Conservation (phyloP, 2,329 filamentous ascomycete genomes). For the Hypoxylon sp. region DNA sequence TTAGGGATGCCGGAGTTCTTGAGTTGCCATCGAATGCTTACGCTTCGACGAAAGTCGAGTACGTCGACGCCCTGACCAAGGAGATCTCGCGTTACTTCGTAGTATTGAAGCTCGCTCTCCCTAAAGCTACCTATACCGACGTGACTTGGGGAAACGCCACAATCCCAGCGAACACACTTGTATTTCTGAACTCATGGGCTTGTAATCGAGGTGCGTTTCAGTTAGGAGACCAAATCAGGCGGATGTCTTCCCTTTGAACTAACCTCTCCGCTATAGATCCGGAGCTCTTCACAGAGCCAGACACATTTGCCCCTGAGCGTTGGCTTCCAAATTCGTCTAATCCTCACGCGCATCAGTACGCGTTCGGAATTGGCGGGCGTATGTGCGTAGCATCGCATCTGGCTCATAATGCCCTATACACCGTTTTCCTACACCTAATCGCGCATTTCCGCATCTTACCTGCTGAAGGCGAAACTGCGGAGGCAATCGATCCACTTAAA, state of each 20-base stretch:
- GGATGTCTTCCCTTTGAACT: background rate
- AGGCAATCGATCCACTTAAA: slow-evolving; percentile 37
- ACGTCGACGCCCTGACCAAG: slow-evolving; percentile 39
- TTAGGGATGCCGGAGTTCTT: slow-evolving; percentile 39
- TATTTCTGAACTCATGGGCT: slow-evolving; percentile 53
- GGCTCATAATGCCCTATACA: slow-evolving; percentile 68
- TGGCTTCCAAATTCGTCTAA: slow-evolving; percentile 55
- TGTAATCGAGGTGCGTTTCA: slow-evolving; percentile 49
- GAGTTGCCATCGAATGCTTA: slow-evolving; percentile 34
- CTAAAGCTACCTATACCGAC: slow-evolving; percentile 47
- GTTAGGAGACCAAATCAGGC: background rate
- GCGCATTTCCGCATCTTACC: slow-evolving; percentile 64
- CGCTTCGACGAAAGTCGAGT: slow-evolving; percentile 38
- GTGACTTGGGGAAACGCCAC: slow-evolving; percentile 47
- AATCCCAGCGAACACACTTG: slow-evolving; percentile 69
- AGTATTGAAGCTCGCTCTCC: slow-evolving; percentile 37
- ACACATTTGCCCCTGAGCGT: slow-evolving; percentile 68
- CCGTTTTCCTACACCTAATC: slow-evolving; percentile 66
- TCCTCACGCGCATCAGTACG: slow-evolving; percentile 64
- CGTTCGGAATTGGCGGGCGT: slow-evolving; percentile 67
- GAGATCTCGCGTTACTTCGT: slow-evolving; percentile 43
- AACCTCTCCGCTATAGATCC: slow-evolving; percentile 59
- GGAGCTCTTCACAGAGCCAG: slow-evolving; percentile 74
- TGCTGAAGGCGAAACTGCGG: slow-evolving; percentile 37
- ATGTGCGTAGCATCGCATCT: slow-evolving; percentile 70